Evolutionary conservation across 2,329 filamentous ascomycete species (phyloP), one percentile per base, ranked within the genome.

Genomic region (Trichoderma sp.): DNA sequence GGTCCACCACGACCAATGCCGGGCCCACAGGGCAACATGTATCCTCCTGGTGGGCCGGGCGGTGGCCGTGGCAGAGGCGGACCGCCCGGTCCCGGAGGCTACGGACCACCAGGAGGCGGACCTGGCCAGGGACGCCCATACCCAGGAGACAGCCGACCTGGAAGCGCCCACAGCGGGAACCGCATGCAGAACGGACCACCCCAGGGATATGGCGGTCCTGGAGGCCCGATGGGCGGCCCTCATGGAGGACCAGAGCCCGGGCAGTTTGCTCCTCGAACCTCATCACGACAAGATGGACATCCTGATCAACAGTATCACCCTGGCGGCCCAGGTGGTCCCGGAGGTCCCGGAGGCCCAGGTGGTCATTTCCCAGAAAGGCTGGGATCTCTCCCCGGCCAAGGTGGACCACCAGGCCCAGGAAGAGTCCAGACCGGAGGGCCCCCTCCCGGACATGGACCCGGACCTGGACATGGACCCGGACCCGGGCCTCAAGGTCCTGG

Each of bases 21-120:
- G 8, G 76, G 78, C 36, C 83, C 85, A 3, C 82, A 86, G 63
- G 82, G 83, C 23, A 86, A 84, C 75, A 80, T 88, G 66, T 81
- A 85, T 39, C 82, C 83, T 17, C 79, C 82, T 20, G 72, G 71
- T 20, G 28, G 74, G 20, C 73, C 75, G 79, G 82, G 15, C 75
- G 77, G 62, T 82, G 86, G 73, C 79, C 83, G 84, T 11, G 81
- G 81, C 47, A 84, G 85, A 62, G 78, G 83, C 17, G 84, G 84
- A 20, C 86, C 83, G 23, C 59, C 59, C 81, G 83, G 84, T 34
- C 80, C 72, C n/a, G 74, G 73, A n/a, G 83, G 80, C 1, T 85
- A 85, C 73, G 79, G 82, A 32, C 80, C 83, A 63, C 70, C 71
- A 11, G 66, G 66, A 50, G 43, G 30, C 23, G 66, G 55, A 20